Evolutionary conservation across 306 rosid genomes (phyloP).

Genomic region (Dalbergia oliveri): DNA sequence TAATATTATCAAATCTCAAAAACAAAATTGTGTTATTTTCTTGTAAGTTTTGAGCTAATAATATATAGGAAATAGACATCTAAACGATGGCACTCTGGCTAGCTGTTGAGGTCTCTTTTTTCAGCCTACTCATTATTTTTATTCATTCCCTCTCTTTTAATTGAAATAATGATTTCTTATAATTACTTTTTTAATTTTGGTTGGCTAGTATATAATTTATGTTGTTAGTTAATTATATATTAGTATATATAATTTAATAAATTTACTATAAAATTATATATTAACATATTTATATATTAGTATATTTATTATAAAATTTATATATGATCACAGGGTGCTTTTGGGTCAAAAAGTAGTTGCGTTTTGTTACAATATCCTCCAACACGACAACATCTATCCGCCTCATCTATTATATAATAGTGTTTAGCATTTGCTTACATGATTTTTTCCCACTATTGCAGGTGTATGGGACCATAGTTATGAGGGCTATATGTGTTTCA

Average conservation of each 20-base stretch:
- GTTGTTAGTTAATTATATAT: too few relatives aligned
- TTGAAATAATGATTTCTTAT: too few relatives aligned
- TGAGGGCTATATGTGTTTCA: slow-evolving; percentile 11
- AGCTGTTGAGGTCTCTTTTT: not conserved
- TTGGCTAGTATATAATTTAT: not conserved
- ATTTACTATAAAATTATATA: too few relatives aligned
- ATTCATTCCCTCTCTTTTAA: too few relatives aligned
- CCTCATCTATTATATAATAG: not conserved
- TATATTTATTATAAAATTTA: too few relatives aligned
- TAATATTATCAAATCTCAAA: too few relatives aligned
- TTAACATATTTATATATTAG: too few relatives aligned
- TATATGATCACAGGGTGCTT: not conserved
- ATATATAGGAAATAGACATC: not conserved
- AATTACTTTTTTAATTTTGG: not conserved
- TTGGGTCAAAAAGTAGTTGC: not conserved
- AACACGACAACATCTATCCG: too few relatives aligned
- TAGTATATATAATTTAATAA: too few relatives aligned
- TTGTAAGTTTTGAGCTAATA: not conserved
- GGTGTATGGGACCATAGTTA: slow-evolving; percentile 40
- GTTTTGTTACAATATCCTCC: not conserved
- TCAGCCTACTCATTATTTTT: not conserved
- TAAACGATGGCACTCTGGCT: too few relatives aligned
- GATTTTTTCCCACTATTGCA: slow-evolving; percentile 13
- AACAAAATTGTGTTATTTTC: not conserved
- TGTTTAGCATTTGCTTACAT: not conserved